Evolutionary conservation across 2,329 filamentous ascomycete species (phyloP), one percentile per base, ranked within the genome.

Genomic region (Aureobasidium sp.): DNA sequence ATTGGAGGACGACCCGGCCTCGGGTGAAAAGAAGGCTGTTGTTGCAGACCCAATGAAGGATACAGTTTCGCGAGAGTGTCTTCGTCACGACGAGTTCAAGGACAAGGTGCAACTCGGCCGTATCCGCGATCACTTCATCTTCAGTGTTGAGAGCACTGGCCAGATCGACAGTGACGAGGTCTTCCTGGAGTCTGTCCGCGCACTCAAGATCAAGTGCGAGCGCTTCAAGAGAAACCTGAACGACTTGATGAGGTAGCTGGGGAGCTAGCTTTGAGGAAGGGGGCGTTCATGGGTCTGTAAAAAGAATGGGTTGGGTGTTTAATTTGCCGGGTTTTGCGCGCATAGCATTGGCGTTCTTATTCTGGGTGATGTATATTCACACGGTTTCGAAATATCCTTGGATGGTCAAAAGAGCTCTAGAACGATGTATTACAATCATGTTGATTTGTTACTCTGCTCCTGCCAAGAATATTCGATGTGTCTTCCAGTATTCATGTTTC

Each of bases 91-190:
- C 29, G 94, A 97, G 77, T 97, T 99, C 77, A 85, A 94, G 76
- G 90, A 86, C 72, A 99, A 97, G 80, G 94, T 99, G 66, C 92
- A 91, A 80, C 84, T 99, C 35, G 94, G 94, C 47, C 83, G 95
- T 60, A 80, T 91, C 69, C 82, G 91, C 66, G 94, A 99, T 74
- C 95, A 99, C 78, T 99, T 99, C 75, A 97, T 99, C 75, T 99
- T 94, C 81, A 88, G 86, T 60, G 82, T 99, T 39, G 94, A 99
- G 80, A 97, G 92, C 79, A 88, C 91, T 0, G 95, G 94, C 6
- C 94, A 99, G 77, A 96, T 91, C 80, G 87, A 94, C 63, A 96
- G 91, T 71, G 93, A 97, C 70, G 87, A 91, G 75, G 81, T 99
- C 66, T 97, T 99, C 79, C 76, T 99, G 62, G 91, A 97, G 77